phyloP scores from a whole-genome alignment of 768 basidiomycete species.

The Cantharellus cinnabarinus region DNA sequence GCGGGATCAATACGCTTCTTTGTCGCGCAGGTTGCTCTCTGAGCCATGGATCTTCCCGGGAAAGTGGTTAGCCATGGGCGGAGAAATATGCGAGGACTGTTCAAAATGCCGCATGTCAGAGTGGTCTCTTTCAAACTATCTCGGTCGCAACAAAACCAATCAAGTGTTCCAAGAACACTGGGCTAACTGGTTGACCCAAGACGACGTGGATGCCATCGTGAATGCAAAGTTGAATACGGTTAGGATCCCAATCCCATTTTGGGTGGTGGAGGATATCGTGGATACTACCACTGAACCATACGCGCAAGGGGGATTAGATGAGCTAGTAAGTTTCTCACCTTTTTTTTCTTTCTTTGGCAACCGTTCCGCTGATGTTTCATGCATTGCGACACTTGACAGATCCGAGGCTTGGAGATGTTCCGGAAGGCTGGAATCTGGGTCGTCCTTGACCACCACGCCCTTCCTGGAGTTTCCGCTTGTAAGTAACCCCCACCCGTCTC shows the following conservation, averaged over 20 bases:
- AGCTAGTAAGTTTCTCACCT: conserved; percentile 28
- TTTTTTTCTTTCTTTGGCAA: neutral
- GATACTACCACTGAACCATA: conserved; percentile 38
- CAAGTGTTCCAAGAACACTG: conserved; percentile 41
- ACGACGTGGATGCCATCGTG: conserved; percentile 34
- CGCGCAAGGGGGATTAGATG: conserved; percentile 45
- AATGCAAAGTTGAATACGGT: conserved; percentile 50
- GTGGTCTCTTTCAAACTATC: conserved; percentile 26
- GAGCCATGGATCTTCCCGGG: conserved; percentile 73
- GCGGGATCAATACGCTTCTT: neutral
- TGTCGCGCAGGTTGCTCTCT: conserved; percentile 33
- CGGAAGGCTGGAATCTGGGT: conserved; percentile 34
- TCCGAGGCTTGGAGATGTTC: conserved; percentile 40
- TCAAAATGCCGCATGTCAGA: conserved; percentile 43
- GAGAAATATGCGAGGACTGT: conserved; percentile 37
- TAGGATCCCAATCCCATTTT: conserved; percentile 62
- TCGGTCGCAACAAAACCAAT: conserved; percentile 34
- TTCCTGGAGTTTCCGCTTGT: conserved; percentile 42
- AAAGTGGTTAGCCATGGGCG: conserved; percentile 65
- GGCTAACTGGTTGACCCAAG: conserved; percentile 51
- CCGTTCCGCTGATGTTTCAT: neutral
- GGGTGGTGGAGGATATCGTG: conserved; percentile 59
- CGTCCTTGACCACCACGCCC: conserved; percentile 50
- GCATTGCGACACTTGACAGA: conserved; percentile 19
- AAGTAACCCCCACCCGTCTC: neutral